Conservation (phyloP, 2,329 filamentous ascomycete genomes). For the Stachybotrys chlorohalonatus region DNA sequence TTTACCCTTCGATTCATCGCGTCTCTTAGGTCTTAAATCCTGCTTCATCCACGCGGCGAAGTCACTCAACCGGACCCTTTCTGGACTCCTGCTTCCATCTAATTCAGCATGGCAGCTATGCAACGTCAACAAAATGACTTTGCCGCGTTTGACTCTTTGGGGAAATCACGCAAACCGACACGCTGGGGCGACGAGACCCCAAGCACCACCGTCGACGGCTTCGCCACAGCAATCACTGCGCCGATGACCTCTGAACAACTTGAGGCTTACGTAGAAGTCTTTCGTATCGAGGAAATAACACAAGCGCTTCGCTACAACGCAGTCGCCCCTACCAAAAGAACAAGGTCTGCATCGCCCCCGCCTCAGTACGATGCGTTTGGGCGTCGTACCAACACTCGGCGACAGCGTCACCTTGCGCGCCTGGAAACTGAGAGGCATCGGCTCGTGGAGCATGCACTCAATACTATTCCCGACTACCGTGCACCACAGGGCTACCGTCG, state of each 20-base stretch:
- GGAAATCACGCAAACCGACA: no score
- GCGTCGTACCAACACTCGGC: constrained; percentile 1
- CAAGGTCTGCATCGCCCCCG: neutral
- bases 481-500: constrained; percentile 69
- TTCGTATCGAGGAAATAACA: constrained; percentile 1
- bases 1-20: no score
- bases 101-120: no score
- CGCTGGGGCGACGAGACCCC: no score
- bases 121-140: no score
- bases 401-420: neutral
- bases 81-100: no score
- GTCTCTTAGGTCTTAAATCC: no score
- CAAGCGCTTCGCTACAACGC: neutral
- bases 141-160: no score
- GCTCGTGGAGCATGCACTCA: neutral
- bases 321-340: neutral
- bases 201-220: no score
- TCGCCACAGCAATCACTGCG: neutral
- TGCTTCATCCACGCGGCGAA: no score
- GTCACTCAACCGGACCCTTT: no score
- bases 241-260: constrained; percentile 1
- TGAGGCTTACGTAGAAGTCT: neutral
- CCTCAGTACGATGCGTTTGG: constrained; percentile 1
- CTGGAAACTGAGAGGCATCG: neutral
- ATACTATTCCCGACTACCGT: constrained; percentile 59